phyloP scores from a whole-genome alignment of 306 rosid species.

The Spatholobus suberectus region DNA sequence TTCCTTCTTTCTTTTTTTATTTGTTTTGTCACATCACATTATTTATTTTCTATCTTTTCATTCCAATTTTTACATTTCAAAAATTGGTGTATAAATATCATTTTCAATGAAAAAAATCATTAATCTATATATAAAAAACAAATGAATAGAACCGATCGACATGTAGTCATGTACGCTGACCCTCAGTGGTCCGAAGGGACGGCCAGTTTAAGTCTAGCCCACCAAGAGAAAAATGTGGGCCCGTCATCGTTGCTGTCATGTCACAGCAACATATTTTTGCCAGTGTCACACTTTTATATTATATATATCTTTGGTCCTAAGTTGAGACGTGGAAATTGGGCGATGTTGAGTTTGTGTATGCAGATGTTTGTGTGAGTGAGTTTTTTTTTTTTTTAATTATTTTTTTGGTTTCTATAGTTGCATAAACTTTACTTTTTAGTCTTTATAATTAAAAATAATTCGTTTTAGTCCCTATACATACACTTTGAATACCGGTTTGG shows the following conservation, averaged over 20 bases:
- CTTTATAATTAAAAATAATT: no score
- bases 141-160: no score
- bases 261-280: not conserved
- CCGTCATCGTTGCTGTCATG: not conserved
- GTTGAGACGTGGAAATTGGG: constrained; percentile 42
- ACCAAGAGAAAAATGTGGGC: not conserved
- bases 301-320: not conserved
- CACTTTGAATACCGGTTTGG: no score
- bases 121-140: no score
- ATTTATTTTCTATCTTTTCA: not conserved
- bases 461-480: no score
- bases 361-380: not conserved
- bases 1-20: no score
- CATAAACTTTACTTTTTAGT: no score
- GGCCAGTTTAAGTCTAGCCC: not conserved
- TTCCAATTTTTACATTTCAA: not conserved
- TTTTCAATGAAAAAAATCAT: no score
- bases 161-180: no score
- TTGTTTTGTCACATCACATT: no score
- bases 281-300: not conserved
- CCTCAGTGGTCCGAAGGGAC: not conserved
- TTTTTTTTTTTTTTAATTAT: not conserved
- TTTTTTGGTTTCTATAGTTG: no score
- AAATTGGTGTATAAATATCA: not conserved
- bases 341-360: constrained; percentile 2